Percentiles rank a stretch among this genome's conserved stretches.
Evolutionary conservation across 2,329 filamentous ascomycete genomes (phyloP).

Genomic region (Paradendryphiella salina): DNA sequence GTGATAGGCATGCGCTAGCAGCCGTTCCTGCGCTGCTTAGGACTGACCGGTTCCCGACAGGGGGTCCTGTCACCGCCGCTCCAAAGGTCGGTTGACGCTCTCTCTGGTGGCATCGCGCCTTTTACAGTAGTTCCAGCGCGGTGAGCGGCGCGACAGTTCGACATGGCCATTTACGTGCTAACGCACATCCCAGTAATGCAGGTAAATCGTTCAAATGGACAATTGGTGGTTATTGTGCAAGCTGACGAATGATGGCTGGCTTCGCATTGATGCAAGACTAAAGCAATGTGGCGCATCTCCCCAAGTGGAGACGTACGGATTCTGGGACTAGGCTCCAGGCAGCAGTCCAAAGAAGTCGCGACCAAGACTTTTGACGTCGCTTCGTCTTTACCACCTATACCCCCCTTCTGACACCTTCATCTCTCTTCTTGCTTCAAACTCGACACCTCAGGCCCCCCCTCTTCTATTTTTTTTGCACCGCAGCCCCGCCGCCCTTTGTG

Average conservation of each 20-base stretch:
- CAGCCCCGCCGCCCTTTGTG: constrained; percentile 31
- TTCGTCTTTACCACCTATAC: constrained; percentile 24
- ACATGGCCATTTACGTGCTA: neutral
- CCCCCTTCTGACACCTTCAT: constrained; percentile 24
- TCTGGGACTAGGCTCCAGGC: constrained; percentile 9
- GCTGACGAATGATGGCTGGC: constrained; percentile 25
- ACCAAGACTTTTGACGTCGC: constrained; percentile 14
- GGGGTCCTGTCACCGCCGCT: constrained; percentile 8
- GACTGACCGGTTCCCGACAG: constrained; percentile 24
- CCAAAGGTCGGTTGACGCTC: neutral
- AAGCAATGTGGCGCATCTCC: constrained; percentile 3
- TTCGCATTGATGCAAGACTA: constrained; percentile 24
- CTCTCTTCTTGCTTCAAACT: constrained; percentile 19
- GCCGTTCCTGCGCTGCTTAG: constrained; percentile 27
- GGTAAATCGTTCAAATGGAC: neutral
- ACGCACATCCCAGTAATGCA: neutral
- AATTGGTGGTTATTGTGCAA: neutral
- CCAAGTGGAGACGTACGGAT: constrained; percentile 15
- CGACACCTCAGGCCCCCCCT: constrained; percentile 37
- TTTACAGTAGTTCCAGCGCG: neutral
- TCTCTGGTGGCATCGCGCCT: neutral
- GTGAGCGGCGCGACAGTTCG: neutral
- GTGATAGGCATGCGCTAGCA: constrained; percentile 17
- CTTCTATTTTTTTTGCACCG: constrained; percentile 22
- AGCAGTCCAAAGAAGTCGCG: constrained; percentile 3